These are phyloP conservation scores for Tagetes patula DNA, from an alignment of 129 eudicot genomes.

Conservation along the genomic window DNA sequence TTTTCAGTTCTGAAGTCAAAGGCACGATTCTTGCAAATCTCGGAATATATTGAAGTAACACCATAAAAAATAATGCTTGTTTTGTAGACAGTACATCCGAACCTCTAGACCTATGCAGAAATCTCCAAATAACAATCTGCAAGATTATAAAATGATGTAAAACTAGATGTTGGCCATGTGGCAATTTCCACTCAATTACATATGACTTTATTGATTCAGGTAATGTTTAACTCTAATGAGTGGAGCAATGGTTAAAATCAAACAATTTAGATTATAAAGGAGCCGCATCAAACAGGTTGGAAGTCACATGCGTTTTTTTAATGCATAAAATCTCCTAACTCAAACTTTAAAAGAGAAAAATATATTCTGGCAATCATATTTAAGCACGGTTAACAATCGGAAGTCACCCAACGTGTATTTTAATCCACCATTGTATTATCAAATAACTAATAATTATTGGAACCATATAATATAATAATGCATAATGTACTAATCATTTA, in stretches of 20 bases:
- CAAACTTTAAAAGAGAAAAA: neutral
- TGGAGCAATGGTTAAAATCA: neutral
- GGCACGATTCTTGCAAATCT: slow-evolving; percentile 67
- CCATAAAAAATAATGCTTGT: slow-evolving; percentile 61
- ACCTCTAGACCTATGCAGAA: slow-evolving; percentile 61
- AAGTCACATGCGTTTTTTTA: neutral
- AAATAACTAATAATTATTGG: neutral
- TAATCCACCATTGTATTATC: no score
- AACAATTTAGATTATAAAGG: neutral
- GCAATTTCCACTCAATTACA: neutral
- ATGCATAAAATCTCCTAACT: neutral
- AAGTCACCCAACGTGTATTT: neutral
- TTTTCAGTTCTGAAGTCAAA: slow-evolving; percentile 73
- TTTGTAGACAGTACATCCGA: slow-evolving; percentile 71
- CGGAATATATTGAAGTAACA: slow-evolving; percentile 77
- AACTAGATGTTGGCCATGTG: neutral
- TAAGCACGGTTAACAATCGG: neutral
- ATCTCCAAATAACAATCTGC: slow-evolving; percentile 90
- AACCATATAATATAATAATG: neutral
- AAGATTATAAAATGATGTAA: slow-evolving; percentile 13
- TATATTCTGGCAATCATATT: neutral
- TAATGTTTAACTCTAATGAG: neutral
- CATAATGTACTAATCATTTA: neutral
- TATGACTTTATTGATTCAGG: neutral
- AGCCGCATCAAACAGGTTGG: neutral